Evolutionary conservation across 192 early-diverging fungal genomes (phyloP), one percentile per base, ranked within the genome.

Genomic region (Backusella australiensis): DNA sequence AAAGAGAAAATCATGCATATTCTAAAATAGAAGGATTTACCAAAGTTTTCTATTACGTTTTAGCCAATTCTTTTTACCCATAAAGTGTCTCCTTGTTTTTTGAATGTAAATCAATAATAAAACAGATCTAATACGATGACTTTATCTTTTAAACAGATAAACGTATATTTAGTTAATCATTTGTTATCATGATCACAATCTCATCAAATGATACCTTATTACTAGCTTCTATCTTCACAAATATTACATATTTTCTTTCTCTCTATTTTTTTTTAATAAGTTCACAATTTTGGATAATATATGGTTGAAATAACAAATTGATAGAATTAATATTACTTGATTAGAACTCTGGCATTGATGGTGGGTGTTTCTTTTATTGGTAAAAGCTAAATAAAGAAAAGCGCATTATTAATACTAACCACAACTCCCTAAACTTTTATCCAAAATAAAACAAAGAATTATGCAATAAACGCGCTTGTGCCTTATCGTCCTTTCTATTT

Each of bases 1-100:
- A 32, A 29, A 23, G 17, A 49, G 17, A 49, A 63, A 63, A 29
- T 12, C 9, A 63, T 63, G 8, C 9, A 29, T 63, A 26, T 63
- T 63, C 56, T n/a, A 63, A 63, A 63, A 63, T 63, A 63, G 23
- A 63, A 29, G 29, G 56, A 63, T 63, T 63, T 63, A 26, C 26
- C 26, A 12, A 63, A 29, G 21, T 29, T 63, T 29, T 29, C 26
- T 63, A 29, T 7, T 26, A 29, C 23, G 21, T 29, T 63, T 63
- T 63, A 23, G 56, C 8, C 26, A 63, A 26, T 63, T 63, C 26
- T 63, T 29, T 29, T 63, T 59, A 29, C 23, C 56, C 26, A 12
- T n/a, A 29, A 63, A 23, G 8, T 29, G 26, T 29, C 56, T 26
- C 23, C 26, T 23, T 21, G n/a, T 56, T 21, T 56, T 23, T 56